Evolutionary conservation across 106 monocot species (phyloP), one percentile per base, ranked within the genome.

Genomic region (Dendrobium huoshanense): DNA sequence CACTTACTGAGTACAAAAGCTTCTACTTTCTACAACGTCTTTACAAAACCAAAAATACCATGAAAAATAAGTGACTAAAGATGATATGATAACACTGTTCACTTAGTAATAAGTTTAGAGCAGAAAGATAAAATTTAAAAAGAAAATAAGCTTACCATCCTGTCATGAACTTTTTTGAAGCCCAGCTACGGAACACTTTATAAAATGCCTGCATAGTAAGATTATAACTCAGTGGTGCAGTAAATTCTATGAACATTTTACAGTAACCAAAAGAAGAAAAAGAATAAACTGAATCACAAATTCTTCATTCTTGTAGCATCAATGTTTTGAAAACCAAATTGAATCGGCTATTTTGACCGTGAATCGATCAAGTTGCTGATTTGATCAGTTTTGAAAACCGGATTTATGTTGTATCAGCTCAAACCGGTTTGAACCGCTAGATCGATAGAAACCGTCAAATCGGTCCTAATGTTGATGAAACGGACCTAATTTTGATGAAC

Each of bases 101-200:
- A 25, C n/a, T 65, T 22, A 7, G 8, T 25, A 25, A 65, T 8
- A 24, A 65, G 25, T 65, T 65, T 65, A 64, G 64, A 64, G 64
- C 24, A 25, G 24, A 64, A 64, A 64, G n/a, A 64, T 25, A 42
- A 16, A 3, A 7, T 15, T 33, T 4, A 27, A 40, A 48, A 65
- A 72, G 41, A 40, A 4, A 56, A 44, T 22, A 79, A 82, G 77
- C 82, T 82, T 44, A 93, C 93, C 93, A 90, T 85, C 93, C 93
- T 18, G 93, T 93, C 90, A 93, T 90, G 80, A 93, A 93, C 85
- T 93, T 93, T 75, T 93, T 93, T 41, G 93, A 93, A 24, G 93
- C 93, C 93, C 93, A 93, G 73, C 93, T 90, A 70, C 85, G 88
- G 43, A 93, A 51, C 79, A 93, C 87, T 80, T 87, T 93, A 75